phyloP scores from a whole-genome alignment of 345 rosid genomes.

The Erucastrum elatum region DNA sequence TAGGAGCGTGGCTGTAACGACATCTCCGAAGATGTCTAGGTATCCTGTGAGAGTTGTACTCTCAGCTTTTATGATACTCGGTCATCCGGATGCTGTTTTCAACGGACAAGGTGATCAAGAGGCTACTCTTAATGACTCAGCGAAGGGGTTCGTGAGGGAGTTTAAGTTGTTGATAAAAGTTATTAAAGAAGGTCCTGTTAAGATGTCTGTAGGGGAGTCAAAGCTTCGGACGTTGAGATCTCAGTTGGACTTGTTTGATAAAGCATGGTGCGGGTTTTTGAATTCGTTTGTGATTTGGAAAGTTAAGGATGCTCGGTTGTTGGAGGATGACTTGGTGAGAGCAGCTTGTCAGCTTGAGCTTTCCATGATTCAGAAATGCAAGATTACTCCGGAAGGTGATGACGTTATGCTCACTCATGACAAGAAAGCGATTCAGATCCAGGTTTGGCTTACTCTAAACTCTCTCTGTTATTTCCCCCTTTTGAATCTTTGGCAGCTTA shows the following conservation, averaged over 20 bases:
- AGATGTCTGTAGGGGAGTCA: conserved; percentile 46
- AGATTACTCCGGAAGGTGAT: conserved; percentile 66
- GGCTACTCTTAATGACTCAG: conserved; percentile 66
- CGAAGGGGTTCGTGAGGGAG: conserved; percentile 61
- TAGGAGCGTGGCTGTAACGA: conserved; percentile 43
- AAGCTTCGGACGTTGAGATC: conserved; percentile 66
- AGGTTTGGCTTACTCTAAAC: conserved; percentile 48
- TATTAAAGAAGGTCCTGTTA: conserved; percentile 70
- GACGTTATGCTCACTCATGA: conserved; percentile 69
- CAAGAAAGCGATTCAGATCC: conserved; percentile 86
- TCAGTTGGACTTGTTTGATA: conserved; percentile 80
- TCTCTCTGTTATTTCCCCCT: neutral
- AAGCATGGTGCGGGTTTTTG: conserved; percentile 81
- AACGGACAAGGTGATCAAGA: conserved; percentile 90
- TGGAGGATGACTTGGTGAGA: conserved; percentile 89
- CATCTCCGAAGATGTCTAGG: conserved; percentile 53
- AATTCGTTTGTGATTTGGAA: conserved; percentile 95
- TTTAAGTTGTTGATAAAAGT: conserved; percentile 72
- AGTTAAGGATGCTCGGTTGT: conserved; percentile 82
- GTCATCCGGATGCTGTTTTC: conserved; percentile 96
- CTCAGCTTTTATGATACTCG: conserved; percentile 93
- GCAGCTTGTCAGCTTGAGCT: conserved; percentile 99
- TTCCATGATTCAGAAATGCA: conserved; percentile 93
- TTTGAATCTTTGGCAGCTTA: neutral
- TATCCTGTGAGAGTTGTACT: conserved; percentile 87